These are phyloP conservation scores for Fusarium circinatum DNA, from an alignment of 2,329 filamentous ascomycete species.

Conservation along the genomic window DNA sequence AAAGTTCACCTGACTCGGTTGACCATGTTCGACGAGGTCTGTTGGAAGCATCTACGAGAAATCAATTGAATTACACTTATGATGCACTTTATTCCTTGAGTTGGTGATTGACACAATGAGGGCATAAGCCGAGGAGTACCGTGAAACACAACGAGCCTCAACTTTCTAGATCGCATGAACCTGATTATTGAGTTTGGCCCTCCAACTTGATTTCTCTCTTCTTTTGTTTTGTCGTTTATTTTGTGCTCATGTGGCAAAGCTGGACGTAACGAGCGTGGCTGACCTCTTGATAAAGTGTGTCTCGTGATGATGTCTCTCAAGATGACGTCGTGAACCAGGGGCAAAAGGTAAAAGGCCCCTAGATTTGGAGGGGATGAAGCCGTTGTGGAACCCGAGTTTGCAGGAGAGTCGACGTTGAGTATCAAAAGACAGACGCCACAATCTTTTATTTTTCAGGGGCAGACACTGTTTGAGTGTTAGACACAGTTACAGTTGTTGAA, in stretches of 20 bases:
- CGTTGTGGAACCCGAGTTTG: constrained; percentile 19
- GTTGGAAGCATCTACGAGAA: constrained; percentile 9
- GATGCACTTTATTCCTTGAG: not conserved
- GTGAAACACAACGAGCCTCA: not conserved
- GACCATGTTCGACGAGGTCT: constrained; percentile 8
- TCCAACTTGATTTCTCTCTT: not conserved
- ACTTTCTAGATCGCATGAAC: not conserved
- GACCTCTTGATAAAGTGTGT: constrained; percentile 8
- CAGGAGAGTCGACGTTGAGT: not conserved
- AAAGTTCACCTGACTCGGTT: constrained; percentile 9
- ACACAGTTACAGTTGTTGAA: not conserved
- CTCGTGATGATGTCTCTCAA: constrained; percentile 23
- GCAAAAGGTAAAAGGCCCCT: not conserved
- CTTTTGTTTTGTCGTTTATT: not conserved
- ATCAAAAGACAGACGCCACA: constrained; percentile 31
- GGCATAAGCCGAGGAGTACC: not conserved
- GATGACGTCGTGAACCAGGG: constrained; percentile 31
- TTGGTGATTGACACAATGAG: not conserved
- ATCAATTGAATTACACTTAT: constrained; percentile 16
- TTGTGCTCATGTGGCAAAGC: constrained; percentile 22
- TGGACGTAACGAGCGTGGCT: constrained; percentile 19
- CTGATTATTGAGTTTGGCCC: not conserved
- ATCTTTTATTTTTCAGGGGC: constrained; percentile 10
- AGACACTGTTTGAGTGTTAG: not conserved
- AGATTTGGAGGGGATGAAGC: constrained; percentile 12